These are phyloP conservation scores for Diaporthe ampelina DNA, from an alignment of 2,329 filamentous ascomycete genomes.

Conservation along the genomic window DNA sequence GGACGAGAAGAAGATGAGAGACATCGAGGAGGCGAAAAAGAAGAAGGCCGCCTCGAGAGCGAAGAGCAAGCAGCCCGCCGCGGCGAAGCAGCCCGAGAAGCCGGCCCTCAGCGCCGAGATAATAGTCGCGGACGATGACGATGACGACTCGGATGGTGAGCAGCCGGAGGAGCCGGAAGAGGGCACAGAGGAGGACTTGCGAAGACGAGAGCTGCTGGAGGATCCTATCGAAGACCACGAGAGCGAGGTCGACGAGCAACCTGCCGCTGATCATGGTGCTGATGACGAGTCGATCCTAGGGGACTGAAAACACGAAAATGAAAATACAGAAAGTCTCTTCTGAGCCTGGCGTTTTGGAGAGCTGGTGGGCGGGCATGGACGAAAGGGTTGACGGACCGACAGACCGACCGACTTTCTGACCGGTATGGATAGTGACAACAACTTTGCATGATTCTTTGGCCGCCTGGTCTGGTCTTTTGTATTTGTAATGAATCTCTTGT, in stretches of 20 bases:
- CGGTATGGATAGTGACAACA: constrained; percentile 8
- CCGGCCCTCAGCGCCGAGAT: constrained; percentile 60
- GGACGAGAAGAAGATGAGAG: constrained; percentile 75
- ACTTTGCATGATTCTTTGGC: constrained; percentile 22
- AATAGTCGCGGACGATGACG: constrained; percentile 58
- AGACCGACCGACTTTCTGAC: neutral
- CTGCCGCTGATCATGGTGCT: constrained; percentile 54
- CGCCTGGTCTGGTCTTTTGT: constrained; percentile 32
- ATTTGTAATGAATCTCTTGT: constrained; percentile 34
- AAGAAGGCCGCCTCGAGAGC: constrained; percentile 53
- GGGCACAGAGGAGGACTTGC: constrained; percentile 70
- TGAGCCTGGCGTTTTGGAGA: constrained; percentile 41
- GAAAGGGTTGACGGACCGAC: constrained; percentile 5
- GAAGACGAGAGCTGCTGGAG: constrained; percentile 66
- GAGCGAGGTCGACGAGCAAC: constrained; percentile 54
- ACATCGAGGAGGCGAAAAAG: constrained; percentile 54
- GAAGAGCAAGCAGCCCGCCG: constrained; percentile 55
- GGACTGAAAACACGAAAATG: constrained; percentile 52
- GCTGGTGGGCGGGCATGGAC: constrained; percentile 27
- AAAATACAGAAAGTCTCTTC: constrained; percentile 19
- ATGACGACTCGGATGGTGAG: constrained; percentile 55
- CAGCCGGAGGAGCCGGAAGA: constrained; percentile 68
- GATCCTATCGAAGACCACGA: constrained; percentile 57
- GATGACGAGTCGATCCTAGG: constrained; percentile 62
- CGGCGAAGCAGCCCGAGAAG: constrained; percentile 47